These are phyloP conservation scores for Piromyces finnis DNA, from an alignment of 192 early-diverging fungal genomes.

Conservation along the genomic window DNA sequence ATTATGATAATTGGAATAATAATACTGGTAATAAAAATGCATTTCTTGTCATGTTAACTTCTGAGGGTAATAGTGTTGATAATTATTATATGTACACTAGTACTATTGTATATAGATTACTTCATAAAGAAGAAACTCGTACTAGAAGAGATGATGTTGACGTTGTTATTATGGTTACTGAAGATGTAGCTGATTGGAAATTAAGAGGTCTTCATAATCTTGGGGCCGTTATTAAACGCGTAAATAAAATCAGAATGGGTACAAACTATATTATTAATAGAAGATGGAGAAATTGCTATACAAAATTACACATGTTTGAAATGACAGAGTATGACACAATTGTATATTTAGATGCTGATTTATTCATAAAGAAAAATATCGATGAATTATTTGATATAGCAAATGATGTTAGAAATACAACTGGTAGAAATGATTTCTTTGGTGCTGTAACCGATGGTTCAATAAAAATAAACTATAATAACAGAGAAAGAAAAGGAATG, in stretches of 20 bases:
- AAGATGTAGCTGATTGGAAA: not conserved
- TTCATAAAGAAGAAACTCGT: not conserved
- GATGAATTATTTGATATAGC: not conserved
- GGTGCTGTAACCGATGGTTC: not conserved
- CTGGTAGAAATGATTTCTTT: not conserved
- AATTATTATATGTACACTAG: not conserved
- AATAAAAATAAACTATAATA: not conserved
- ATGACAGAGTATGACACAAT: not conserved
- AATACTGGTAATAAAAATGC: not conserved
- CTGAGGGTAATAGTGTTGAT: not conserved
- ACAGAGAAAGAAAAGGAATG: not conserved
- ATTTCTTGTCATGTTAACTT: not conserved
- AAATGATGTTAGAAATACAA: not conserved
- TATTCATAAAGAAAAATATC: not conserved
- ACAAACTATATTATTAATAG: not conserved
- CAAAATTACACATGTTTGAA: not conserved
- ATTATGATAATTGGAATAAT: not conserved
- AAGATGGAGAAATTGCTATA: not conserved
- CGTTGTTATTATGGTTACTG: not conserved
- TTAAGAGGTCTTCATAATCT: not conserved
- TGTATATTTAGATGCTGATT: not conserved
- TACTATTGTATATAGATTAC: not conserved
- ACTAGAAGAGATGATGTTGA: not conserved
- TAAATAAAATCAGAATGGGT: not conserved
- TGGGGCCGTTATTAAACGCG: not conserved